phyloP scores from a whole-genome alignment of 2,329 filamentous ascomycete species.

The Teratosphaeria zuluensis region DNA sequence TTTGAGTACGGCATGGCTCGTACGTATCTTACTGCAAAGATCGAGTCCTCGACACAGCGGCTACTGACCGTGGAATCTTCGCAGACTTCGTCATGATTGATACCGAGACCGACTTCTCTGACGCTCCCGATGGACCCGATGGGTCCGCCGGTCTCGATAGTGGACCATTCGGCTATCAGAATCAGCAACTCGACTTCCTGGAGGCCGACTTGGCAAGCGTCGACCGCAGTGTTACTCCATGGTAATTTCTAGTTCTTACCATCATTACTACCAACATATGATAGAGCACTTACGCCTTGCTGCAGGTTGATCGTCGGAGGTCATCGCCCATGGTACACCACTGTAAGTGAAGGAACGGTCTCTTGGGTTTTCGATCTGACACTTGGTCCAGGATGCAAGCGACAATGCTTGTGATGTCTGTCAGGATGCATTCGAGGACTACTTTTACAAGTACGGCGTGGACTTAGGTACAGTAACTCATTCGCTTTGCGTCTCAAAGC shows the following conservation, averaged over 20 bases:
- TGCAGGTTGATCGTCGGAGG: background rate
- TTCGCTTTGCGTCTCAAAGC: background rate
- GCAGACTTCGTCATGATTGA: constrained; percentile 43
- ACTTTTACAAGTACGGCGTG: background rate
- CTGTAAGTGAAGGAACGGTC: background rate
- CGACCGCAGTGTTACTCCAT: constrained; percentile 46
- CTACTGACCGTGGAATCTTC: background rate
- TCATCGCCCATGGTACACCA: background rate
- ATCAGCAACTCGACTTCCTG: constrained; percentile 47
- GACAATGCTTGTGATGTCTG: background rate
- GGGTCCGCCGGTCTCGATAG: constrained; percentile 35
- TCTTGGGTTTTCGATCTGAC: background rate
- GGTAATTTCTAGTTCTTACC: constrained; percentile 26
- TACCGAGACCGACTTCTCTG: constrained; percentile 48
- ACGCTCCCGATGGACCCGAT: constrained; percentile 37
- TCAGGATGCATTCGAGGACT: background rate
- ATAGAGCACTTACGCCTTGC: background rate
- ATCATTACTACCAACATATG: background rate
- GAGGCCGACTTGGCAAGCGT: constrained; percentile 47
- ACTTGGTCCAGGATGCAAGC: background rate
- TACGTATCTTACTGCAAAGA: background rate
- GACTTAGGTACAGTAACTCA: background rate
- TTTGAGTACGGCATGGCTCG: constrained; percentile 50
- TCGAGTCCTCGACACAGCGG: background rate
- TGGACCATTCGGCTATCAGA: constrained; percentile 41